A percentile compares a stretch with the other conserved stretches of the same genome.
phyloP scores from a whole-genome alignment of 192 early-diverging fungal species.

The Podila clonocystis region DNA sequence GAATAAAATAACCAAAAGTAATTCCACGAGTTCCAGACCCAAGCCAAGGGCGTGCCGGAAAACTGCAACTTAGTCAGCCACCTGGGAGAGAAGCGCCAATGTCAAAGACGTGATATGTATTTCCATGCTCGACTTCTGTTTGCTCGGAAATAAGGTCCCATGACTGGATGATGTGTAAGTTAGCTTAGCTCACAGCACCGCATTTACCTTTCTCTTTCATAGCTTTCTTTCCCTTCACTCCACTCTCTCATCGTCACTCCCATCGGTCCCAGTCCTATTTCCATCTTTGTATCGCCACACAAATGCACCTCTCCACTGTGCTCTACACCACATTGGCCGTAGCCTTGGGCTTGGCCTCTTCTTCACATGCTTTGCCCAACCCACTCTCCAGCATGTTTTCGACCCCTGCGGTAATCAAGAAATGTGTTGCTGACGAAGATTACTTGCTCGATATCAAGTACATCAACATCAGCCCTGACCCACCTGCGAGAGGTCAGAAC shows the following conservation, averaged over 20 bases:
- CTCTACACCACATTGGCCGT: slow-evolving; percentile 19
- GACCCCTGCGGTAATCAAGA: slow-evolving; percentile 9
- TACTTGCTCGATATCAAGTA: slow-evolving; percentile 53
- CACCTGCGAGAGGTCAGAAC: slow-evolving; percentile 57
- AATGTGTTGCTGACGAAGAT: slow-evolving; percentile 8
- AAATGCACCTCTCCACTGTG: slow-evolving; percentile 29
- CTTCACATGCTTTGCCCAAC: neutral
- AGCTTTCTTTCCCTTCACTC: neutral
- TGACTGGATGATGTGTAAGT: neutral
- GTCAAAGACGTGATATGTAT: no score
- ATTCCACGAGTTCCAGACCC: neutral
- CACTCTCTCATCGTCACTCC: neutral
- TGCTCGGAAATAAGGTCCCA: neutral
- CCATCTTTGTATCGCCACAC: neutral
- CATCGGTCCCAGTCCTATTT: neutral
- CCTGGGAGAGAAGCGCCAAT: no score
- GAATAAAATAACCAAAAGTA: neutral
- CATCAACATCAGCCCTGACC: slow-evolving; percentile 57
- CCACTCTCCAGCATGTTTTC: slow-evolving; percentile 5
- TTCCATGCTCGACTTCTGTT: neutral
- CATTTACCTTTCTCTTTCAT: neutral
- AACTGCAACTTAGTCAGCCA: no score
- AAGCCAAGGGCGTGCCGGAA: neutral
- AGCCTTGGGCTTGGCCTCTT: slow-evolving; percentile 17
- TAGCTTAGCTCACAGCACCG: neutral